Evolutionary conservation across 1,139 yeast species (phyloP), one percentile per base, ranked within the genome.

Genomic region (Candida neerlandica): DNA sequence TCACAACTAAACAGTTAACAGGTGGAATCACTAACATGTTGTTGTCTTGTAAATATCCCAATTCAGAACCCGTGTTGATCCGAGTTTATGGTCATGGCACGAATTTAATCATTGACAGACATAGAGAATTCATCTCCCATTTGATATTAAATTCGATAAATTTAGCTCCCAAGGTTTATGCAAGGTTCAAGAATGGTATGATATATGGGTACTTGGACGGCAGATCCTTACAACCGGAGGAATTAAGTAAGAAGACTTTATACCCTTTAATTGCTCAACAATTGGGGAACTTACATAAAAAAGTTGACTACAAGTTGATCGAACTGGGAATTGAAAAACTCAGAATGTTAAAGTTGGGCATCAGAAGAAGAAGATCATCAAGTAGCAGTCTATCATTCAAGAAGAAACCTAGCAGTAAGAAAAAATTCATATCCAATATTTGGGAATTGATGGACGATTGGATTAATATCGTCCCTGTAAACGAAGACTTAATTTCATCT

Each of bases 1-100:
- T 77, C n/a, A 32, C 52, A 4, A 65, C 75, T 38, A 63, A 65
- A 46, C 69, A 71, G 53, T 70, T 87, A 45, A 86, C 88, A 2
- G 96, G 95, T 2, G 96, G 96, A 7, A 87, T 88, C 64, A 88
- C 96, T 21, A 88, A 88, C 64, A 82, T 84, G 82, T 77, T 86
- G 47, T 66, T 85, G 34, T 75, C 82, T 43, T 85, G 87, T 51
- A 64, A 65, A 30, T 69, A 73, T 50, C 16, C 26, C 4, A 50
- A 55, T 10, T 48, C 56, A 27, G 75, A 74, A 50, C 48, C 44
- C 10, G 84, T 85, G 2, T 73, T 88, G 39, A 84, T 86, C 53
- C 71, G 96, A 51, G 85, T 88, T 0, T 88, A 87, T 58, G 96
- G 96, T 9, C 80, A 82, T 50, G 92, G 92, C 15, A 88, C 96